phyloP scores from a whole-genome alignment of 257 asterid species.

The Misopates orontium region DNA sequence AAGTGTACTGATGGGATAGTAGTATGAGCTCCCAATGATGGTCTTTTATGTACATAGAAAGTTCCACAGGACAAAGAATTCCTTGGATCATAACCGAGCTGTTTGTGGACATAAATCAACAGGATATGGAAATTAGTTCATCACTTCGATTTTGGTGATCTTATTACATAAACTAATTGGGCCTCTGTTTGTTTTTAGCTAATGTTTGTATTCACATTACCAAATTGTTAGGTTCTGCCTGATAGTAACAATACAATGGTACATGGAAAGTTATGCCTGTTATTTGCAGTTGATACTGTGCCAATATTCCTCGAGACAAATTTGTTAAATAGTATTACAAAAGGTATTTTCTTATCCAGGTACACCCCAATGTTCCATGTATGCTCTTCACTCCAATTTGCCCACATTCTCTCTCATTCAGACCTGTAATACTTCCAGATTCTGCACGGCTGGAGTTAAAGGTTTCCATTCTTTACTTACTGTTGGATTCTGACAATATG shows the following conservation, averaged over 20 bases:
- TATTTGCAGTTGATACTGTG: slow-evolving; percentile 17
- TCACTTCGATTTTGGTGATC: slow-evolving; percentile 2
- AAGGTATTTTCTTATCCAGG: slow-evolving; percentile 49
- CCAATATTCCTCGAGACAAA: neutral
- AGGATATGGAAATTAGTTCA: slow-evolving; percentile 16
- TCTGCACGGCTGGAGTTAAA: slow-evolving; percentile 91
- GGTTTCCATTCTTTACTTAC: slow-evolving; percentile 57
- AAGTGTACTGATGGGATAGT: slow-evolving; percentile 25
- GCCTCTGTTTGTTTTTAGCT: neutral
- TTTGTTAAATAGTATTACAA: slow-evolving; percentile 6
- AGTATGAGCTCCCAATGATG: neutral
- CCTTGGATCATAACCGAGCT: neutral
- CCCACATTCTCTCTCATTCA: slow-evolving; percentile 97
- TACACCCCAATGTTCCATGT: slow-evolving; percentile 98
- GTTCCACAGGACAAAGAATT: slow-evolving; percentile 9
- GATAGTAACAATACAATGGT: neutral
- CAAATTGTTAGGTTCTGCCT: neutral
- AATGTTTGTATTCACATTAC: neutral
- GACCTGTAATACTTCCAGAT: slow-evolving; percentile 99
- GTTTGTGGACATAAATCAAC: too few species aligned
- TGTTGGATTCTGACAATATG: too few species aligned
- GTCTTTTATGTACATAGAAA: neutral
- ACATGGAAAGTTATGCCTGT: neutral
- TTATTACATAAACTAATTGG: slow-evolving; percentile 8
- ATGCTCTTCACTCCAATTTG: slow-evolving; percentile 98